Base-by-base conservation (phyloP, 2,329 filamentous ascomycete genomes). In the Westerdykella sp. region DNA sequence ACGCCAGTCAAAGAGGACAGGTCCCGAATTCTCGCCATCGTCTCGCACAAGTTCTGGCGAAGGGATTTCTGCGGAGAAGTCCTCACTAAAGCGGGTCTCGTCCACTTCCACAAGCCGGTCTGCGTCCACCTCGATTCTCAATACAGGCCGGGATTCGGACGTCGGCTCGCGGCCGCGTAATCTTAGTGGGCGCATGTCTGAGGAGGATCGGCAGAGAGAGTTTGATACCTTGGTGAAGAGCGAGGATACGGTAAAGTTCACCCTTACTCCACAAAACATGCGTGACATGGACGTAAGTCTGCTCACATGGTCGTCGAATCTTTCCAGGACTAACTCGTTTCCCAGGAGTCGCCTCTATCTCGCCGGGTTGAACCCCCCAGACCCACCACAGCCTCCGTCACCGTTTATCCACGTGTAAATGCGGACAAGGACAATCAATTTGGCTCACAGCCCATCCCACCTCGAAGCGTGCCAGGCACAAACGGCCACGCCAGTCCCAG, bases 201-300 rank as follows among this genome's bases (percentile, higher is more conserved):
- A 67, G 39, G 66, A 69, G 45, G 65, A 66, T 43, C 56, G 63
- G 12, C 53, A 60, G 41, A 63, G 65, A 11, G 70, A 75, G 46
- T 75, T 75, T 50, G 73, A 75, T 42, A 65, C 67, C 34, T 63
- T 74, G 34, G 65, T 75, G 34, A 68, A 71, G 51, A 62, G 69
- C 14, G 63, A 68, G 36, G 72, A 74, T 22, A 74, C 72, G 5
- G 69, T 74, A 16, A 74, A 75, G 53, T 73, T 71, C 54, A 74
- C 72, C 6, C 56, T 75, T 41, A 74, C 72, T 11, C 72, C 73
- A 16, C 65, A 73, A 42, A 67, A 57, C 37, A 68, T 74, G 54
- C 67, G 71, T 34, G 71, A 70, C 42, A 48, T 63, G 14, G 65
- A 69, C 43, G 71, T 71, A 56, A 68, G 69, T 67, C 15, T 35